Evolutionary conservation across 192 early-diverging fungal species (phyloP), one percentile per base, ranked within the genome.

Genomic region (Coemansia sp.): DNA sequence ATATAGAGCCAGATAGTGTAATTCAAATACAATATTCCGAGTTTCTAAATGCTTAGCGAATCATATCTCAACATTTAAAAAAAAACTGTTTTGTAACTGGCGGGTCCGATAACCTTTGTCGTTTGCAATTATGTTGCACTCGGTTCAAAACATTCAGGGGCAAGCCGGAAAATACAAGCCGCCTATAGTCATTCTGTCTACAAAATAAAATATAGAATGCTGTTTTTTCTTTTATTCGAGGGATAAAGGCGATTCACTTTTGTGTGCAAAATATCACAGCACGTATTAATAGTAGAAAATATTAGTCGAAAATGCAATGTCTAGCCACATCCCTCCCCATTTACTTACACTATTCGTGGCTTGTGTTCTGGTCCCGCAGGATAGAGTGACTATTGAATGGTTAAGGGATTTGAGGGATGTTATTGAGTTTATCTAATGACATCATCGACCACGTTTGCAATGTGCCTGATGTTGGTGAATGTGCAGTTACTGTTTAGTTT

Each of bases 371-470:
- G 42, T 12, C 42, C 42, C 14, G 15, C 34, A 31, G 28, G 31
- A 28, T 11, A 31, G 28, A 54, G 28, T 18, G 24, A 1, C 1
- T 10, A 58, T 14, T 34, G 21, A 23, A 58, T 44, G 40, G 14
- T 12, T n/a, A 25, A 38, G 36, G 52, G 52, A 37, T 34, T 40
- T 17, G 15, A 40, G 56, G 56, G 56, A 38, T 38, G 23, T 58
- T 18, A 38, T 42, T 3, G 56, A 21, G 56, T 38, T 37, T 15
- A 20, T 8, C 11, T 12, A 15, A 37, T 58, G 56, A 58, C 56
- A 58, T 58, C 56, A 58, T 38, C 56, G 34, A 37, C 18, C 56
- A 58, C 56, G 56, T 58, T 58, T 28, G 47, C 47, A 48, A 48
- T 48, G 8, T 8, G 5, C 47, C n/a, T 17, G 42, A 18, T 48